Conservation (phyloP, 352 stramenopile species). For the Pythium aquatile region DNA sequence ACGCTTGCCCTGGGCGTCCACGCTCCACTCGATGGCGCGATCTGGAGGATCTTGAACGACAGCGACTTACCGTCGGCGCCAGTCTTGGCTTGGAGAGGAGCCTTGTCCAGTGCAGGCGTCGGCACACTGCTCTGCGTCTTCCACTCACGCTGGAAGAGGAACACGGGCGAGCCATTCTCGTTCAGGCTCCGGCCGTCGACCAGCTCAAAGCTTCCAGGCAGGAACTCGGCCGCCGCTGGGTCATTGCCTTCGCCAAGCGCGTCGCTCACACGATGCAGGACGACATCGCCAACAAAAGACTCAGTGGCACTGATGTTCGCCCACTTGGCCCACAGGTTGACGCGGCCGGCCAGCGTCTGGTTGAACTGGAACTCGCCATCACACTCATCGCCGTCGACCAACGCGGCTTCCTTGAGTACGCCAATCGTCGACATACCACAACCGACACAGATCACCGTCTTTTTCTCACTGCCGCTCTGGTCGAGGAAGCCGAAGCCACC, state of each 20-base stretch:
- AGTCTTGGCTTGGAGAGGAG: constrained; percentile 30
- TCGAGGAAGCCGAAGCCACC: background rate
- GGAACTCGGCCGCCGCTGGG: constrained; percentile 1
- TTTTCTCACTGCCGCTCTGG: constrained; percentile 31
- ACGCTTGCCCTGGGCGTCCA: constrained; percentile 12
- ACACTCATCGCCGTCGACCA: background rate
- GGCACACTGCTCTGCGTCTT: too few relatives aligned
- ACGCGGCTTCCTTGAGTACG: background rate
- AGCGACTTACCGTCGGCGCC: constrained; percentile 26
- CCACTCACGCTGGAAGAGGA: constrained; percentile 2
- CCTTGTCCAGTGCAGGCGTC: constrained; percentile 13
- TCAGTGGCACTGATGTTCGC: background rate
- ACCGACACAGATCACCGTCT: constrained; percentile 28
- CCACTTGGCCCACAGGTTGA: constrained; percentile 4
- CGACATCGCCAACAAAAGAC: constrained; percentile 12
- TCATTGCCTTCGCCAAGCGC: background rate
- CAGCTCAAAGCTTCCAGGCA: constrained; percentile 10
- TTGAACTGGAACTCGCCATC: constrained; percentile 3
- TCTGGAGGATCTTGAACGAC: constrained; percentile 61
- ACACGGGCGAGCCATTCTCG: background rate
- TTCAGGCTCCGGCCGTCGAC: constrained; percentile 7
- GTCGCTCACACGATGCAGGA: constrained; percentile 6
- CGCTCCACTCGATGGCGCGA: constrained; percentile 35
- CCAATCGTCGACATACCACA: background rate
- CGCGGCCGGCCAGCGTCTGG: background rate